phyloP scores from a whole-genome alignment of 768 basidiomycete species.

The Peribolospora kevripleyi region DNA sequence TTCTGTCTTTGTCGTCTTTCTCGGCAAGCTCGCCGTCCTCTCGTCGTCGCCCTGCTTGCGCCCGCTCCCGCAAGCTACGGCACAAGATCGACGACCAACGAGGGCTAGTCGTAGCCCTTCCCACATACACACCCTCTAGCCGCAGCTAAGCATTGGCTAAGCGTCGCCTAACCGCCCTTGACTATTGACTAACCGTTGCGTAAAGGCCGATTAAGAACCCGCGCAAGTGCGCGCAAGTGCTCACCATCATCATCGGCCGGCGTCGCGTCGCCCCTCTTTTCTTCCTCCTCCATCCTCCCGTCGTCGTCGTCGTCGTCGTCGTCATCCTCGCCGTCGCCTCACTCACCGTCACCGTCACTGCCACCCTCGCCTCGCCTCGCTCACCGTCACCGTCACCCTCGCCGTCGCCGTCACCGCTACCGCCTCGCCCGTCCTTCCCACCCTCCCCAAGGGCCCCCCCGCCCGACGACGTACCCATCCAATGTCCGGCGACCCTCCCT shows the following conservation, averaged over 20 bases:
- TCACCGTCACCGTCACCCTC: background rate
- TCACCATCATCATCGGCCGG: background rate
- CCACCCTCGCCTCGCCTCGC: background rate
- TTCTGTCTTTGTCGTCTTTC: too few species aligned
- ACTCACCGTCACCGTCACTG: background rate
- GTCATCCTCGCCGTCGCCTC: conserved; percentile 8
- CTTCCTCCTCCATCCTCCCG: background rate
- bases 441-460: background rate
- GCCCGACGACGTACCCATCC: background rate
- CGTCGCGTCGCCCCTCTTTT: background rate
- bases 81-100: conserved; percentile 10
- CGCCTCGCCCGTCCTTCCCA: background rate
- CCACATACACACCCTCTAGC: conserved; percentile 4
- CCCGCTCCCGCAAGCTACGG: background rate
- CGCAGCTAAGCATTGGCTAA: background rate
- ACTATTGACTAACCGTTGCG: background rate
- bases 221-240: background rate
- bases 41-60: background rate
- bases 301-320: background rate
- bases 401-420: background rate
- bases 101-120: conserved; percentile 11
- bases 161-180: background rate
- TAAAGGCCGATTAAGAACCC: background rate
- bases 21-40: too few species aligned
- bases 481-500: background rate